Evolutionary conservation across 2,329 filamentous ascomycete species (phyloP).

Genomic region (Sporothrix schenckii): DNA sequence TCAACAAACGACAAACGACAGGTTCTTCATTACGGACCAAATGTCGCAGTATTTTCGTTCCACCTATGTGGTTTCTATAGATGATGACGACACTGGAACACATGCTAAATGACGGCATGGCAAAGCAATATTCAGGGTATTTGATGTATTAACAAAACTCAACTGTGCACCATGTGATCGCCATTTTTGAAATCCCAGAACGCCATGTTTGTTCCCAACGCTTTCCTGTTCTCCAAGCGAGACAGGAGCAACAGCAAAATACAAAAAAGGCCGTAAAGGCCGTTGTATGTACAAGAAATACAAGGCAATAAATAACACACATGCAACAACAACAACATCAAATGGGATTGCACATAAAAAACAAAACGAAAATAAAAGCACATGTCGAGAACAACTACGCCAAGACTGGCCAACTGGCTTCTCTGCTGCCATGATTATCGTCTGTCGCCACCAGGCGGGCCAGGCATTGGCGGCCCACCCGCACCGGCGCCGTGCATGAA

Average conservation of each 20-base stretch:
- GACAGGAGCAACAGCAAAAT: not conserved
- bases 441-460: constrained; percentile 36
- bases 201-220: constrained; percentile 2
- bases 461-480: constrained; percentile 43
- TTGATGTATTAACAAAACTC: not conserved
- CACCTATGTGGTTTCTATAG: not conserved
- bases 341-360: not conserved
- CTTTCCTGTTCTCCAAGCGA: not conserved
- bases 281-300: constrained; percentile 13
- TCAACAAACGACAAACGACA: not conserved
- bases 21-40: no score
- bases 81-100: not conserved
- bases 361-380: not conserved
- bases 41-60: not conserved
- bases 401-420: not conserved
- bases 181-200: not conserved
- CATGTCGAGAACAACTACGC: not conserved
- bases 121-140: constrained; percentile 4
- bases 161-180: not conserved
- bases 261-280: no score
- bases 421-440: constrained; percentile 39
- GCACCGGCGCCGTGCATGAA: constrained; percentile 44
- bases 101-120: not conserved
- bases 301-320: not conserved
- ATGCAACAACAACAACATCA: not conserved